Evolutionary conservation across 345 rosid genomes (phyloP).

Genomic region (Citrus hindsii): DNA sequence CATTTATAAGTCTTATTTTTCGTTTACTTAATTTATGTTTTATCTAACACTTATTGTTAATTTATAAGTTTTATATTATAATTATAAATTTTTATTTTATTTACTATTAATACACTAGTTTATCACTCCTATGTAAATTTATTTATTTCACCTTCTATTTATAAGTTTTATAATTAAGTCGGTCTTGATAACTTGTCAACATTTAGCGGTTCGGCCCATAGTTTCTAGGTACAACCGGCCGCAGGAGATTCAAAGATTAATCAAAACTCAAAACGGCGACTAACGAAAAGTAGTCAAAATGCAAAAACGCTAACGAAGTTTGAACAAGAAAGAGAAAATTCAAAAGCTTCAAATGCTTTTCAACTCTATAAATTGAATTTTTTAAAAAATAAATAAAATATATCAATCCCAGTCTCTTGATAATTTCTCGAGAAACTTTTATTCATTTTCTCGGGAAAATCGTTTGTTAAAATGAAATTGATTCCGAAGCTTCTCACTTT

Average conservation of each 20-base stretch:
- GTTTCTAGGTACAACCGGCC: background rate
- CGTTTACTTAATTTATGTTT: too few relatives aligned
- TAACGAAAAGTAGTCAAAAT: background rate
- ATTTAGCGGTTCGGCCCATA: background rate
- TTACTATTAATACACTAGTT: too few relatives aligned
- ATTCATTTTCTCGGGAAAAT: conserved; percentile 32
- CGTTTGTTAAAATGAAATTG: conserved; percentile 20
- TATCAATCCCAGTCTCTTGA: background rate
- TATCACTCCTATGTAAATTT: too few relatives aligned
- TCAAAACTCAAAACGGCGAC: background rate
- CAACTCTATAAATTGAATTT: background rate
- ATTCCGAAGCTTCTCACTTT: conserved; percentile 16
- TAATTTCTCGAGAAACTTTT: conserved; percentile 30
- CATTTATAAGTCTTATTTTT: too few relatives aligned
- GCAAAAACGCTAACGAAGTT: background rate
- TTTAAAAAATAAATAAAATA: background rate
- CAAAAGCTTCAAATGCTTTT: background rate
- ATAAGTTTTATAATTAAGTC: too few relatives aligned
- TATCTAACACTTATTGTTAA: too few relatives aligned
- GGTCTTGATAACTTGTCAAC: background rate
- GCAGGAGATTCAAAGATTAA: background rate
- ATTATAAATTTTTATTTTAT: too few relatives aligned
- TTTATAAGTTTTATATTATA: too few relatives aligned
- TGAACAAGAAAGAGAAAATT: background rate
- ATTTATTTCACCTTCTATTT: too few relatives aligned